Percentiles rank a stretch among this genome's conserved stretches.
Conservation (phyloP, 345 rosid genomes). For the Pugionium cornutum region DNA sequence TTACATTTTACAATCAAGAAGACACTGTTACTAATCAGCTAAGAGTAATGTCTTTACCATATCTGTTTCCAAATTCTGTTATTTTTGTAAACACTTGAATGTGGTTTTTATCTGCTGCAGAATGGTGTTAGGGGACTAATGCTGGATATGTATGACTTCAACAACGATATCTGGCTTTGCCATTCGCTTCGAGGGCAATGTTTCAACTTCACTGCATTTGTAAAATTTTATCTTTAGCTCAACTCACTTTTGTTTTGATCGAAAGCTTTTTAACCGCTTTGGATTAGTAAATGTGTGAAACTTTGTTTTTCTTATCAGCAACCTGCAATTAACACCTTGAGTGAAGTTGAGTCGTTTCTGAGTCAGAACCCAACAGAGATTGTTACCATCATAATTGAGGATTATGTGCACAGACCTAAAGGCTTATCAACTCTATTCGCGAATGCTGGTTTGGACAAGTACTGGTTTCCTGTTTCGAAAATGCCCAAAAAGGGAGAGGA, state of each 20-base stretch:
- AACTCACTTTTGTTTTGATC: background rate
- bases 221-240: constrained; percentile 44
- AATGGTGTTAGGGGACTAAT: constrained; percentile 96
- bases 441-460: constrained; percentile 81
- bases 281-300: constrained; percentile 9
- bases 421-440: constrained; percentile 69
- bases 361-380: constrained; percentile 77
- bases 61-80: background rate
- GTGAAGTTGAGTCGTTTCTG: constrained; percentile 88
- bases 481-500: constrained; percentile 95
- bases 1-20: constrained; percentile 92
- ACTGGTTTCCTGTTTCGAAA: constrained; percentile 80
- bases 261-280: background rate
- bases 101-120: constrained; percentile 41
- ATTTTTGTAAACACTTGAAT: background rate
- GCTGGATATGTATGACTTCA: constrained; percentile 96
- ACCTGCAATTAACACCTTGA: constrained; percentile 87
- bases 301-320: constrained; percentile 48
- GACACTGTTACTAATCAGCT: constrained; percentile 87
- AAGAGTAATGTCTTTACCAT: constrained; percentile 46
- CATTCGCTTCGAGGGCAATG: constrained; percentile 94
- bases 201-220: constrained; percentile 97
- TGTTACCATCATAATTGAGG: constrained; percentile 87
- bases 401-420: constrained; percentile 87
- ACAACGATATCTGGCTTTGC: constrained; percentile 90